These are phyloP conservation scores for Suillus paluster DNA, from an alignment of 768 basidiomycete species.

Conservation along the genomic window DNA sequence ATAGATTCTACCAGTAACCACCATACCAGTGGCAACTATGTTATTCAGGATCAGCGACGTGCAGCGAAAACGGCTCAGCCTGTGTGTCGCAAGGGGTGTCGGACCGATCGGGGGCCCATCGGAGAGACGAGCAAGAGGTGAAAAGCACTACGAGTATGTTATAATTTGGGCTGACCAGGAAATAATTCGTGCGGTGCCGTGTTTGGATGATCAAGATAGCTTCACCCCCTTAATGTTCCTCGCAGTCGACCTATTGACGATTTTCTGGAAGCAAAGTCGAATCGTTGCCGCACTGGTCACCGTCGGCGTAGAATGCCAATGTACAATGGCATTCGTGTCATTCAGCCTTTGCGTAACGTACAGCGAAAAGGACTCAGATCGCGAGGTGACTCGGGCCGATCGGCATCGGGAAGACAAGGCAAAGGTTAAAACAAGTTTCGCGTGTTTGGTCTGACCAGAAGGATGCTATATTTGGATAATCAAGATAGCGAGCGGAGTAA, in stretches of 20 bases:
- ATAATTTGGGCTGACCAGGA: background rate
- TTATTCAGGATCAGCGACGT: conserved; percentile 1
- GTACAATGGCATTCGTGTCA: too few species aligned
- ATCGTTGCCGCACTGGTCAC: too few species aligned
- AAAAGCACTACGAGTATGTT: background rate
- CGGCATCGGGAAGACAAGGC: conserved; percentile 18
- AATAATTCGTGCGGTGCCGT: background rate
- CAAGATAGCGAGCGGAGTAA: too few species aligned
- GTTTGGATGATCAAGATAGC: background rate
- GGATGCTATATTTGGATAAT: background rate
- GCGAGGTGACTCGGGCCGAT: conserved; percentile 19
- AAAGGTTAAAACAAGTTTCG: background rate
- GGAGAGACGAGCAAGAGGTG: conserved; percentile 8
- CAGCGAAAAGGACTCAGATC: conserved; percentile 30
- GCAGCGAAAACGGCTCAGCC: conserved; percentile 29
- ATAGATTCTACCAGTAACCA: too few species aligned
- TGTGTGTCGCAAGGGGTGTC: background rate
- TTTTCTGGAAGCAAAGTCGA: too few species aligned
- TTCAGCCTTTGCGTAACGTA: conserved; percentile 5
- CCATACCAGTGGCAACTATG: background rate
- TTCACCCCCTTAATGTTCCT: background rate
- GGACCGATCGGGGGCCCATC: conserved; percentile 26
- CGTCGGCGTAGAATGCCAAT: too few species aligned
- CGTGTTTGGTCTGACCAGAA: background rate
- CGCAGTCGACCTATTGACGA: background rate